Conservation (phyloP, 768 basidiomycete species). For the Podaxis rugospora region DNA sequence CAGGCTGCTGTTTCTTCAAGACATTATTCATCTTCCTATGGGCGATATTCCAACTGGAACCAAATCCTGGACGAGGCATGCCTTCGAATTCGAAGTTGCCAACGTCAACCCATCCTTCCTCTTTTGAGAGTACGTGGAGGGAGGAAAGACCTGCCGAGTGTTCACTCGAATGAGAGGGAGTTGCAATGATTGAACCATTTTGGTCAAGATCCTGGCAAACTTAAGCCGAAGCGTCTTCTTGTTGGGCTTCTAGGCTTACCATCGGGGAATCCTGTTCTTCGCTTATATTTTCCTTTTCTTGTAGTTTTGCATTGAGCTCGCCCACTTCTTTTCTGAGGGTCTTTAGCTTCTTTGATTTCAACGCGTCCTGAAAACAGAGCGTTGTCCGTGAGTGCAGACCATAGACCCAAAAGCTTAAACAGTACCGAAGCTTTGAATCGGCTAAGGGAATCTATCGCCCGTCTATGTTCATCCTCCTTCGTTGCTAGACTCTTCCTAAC, state of each 20-base stretch:
- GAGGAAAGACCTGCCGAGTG: constrained; percentile 6
- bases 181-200: background rate
- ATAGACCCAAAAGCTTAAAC: background rate
- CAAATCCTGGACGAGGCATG: constrained; percentile 35
- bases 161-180: background rate
- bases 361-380: background rate
- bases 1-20: constrained; percentile 20
- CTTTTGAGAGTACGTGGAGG: background rate
- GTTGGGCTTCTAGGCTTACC: background rate
- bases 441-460: constrained; percentile 4
- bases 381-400: background rate
- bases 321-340: constrained; percentile 21
- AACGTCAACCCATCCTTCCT: constrained; percentile 14
- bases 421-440: constrained; percentile 5
- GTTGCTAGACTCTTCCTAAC: constrained; percentile 8
- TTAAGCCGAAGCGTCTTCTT: background rate
- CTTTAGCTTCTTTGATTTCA: background rate
- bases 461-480: constrained; percentile 16
- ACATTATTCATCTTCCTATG: constrained; percentile 12
- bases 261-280: background rate
- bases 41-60: constrained; percentile 30
- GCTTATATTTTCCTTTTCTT: background rate
- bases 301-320: constrained; percentile 18
- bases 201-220: constrained; percentile 3
- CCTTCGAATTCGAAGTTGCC: constrained; percentile 30